These are phyloP conservation scores for Myxozyma udenii DNA, from an alignment of 805 yeast species.

Conservation along the genomic window DNA sequence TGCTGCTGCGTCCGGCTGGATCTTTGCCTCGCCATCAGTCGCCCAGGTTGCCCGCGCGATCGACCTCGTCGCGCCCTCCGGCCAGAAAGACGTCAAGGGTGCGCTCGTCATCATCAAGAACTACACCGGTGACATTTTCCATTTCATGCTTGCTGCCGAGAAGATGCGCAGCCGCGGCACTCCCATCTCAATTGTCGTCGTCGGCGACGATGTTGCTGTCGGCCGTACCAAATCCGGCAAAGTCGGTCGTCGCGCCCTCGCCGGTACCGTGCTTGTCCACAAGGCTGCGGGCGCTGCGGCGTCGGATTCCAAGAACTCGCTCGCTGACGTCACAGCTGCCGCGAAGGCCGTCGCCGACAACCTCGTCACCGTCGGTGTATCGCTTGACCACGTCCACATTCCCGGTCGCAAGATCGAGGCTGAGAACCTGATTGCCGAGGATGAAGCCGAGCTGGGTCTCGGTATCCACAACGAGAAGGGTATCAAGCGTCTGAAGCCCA, in stretches of 20 bases:
- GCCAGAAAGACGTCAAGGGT: conserved; percentile 47
- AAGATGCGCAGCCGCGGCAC: conserved; percentile 77
- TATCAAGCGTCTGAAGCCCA: conserved; percentile 56
- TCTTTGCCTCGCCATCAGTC: conserved; percentile 95
- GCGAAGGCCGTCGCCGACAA: conserved; percentile 62
- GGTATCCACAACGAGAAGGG: conserved; percentile 98
- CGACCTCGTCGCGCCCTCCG: conserved; percentile 35
- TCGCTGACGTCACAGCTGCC: conserved; percentile 53
- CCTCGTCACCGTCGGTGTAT: conserved; percentile 83
- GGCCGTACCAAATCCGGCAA: conserved; percentile 84
- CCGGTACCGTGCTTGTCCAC: conserved; percentile 86
- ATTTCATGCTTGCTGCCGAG: conserved; percentile 89
- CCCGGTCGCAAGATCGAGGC: conserved; percentile 64
- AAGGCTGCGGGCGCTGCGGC: conserved; percentile 78
- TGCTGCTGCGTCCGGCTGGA: conserved; percentile 84
- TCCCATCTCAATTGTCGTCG: conserved; percentile 67
- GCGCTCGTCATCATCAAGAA: conserved; percentile 80
- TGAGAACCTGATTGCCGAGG: conserved; percentile 50
- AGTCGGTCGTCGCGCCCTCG: conserved; percentile 92
- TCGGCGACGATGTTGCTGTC: conserved; percentile 91
- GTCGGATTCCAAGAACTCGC: conserved; percentile 43
- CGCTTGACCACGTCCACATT: conserved; percentile 83
- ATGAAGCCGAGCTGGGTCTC: conserved; percentile 86
- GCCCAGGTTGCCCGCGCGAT: conserved; percentile 73
- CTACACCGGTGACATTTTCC: conserved; percentile 91